These are phyloP conservation scores for Cordyceps sp. DNA, from an alignment of 2,329 filamentous ascomycete genomes.

Conservation along the genomic window DNA sequence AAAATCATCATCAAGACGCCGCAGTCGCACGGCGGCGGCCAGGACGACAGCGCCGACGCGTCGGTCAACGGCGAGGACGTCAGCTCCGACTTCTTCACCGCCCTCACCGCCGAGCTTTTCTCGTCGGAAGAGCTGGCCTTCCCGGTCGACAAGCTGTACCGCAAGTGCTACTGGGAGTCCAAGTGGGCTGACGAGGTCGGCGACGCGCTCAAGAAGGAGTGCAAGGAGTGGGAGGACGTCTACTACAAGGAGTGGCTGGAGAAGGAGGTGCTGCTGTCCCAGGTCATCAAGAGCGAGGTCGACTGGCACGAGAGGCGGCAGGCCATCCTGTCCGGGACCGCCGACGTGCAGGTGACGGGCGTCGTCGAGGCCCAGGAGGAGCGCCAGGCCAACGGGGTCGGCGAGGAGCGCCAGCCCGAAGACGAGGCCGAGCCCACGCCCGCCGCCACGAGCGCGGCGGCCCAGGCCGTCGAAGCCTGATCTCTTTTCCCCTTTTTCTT, in stretches of 20 bases:
- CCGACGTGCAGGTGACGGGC: constrained; percentile 24
- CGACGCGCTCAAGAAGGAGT: constrained; percentile 46
- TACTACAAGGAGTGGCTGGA: constrained; percentile 61
- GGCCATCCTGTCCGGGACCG: constrained; percentile 32
- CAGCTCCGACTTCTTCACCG: constrained; percentile 40
- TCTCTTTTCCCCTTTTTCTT: not conserved
- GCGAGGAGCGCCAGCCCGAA: not conserved
- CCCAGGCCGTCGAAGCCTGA: constrained; percentile 2
- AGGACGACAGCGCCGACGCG: constrained; percentile 37
- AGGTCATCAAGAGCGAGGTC: constrained; percentile 49
- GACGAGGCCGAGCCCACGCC: constrained; percentile 1
- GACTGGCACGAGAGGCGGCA: constrained; percentile 45
- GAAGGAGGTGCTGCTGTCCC: constrained; percentile 65
- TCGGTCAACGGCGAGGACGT: constrained; percentile 36
- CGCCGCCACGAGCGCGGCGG: constrained; percentile 2
- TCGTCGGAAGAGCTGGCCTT: constrained; percentile 46
- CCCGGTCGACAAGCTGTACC: constrained; percentile 40
- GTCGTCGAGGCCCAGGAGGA: constrained; percentile 11
- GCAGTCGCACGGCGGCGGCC: constrained; percentile 37
- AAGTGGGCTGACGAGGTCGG: constrained; percentile 56
- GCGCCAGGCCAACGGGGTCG: constrained; percentile 9
- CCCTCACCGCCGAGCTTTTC: constrained; percentile 42
- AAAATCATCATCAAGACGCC: constrained; percentile 49
- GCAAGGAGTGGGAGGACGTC: constrained; percentile 46
- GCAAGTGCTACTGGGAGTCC: constrained; percentile 53